Evolutionary conservation across 164 flowering plant species (phyloP).

Genomic region (grape (Vitis vinifera)): ASM3070453v1 NC_081808.1:20056001-20056500

Average conservation of each 20-base stretch:
- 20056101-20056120: constrained; percentile 41
- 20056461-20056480: constrained; percentile 97
- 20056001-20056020: constrained; percentile 32
- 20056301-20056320: no score
- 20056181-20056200: no score
- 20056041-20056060: constrained; percentile 83
- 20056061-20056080: constrained; percentile 67
- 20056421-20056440: constrained; percentile 28
- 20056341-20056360: no score
- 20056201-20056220: no score
- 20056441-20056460: constrained; percentile 97
- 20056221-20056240: no score
- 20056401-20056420: neutral
- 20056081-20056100: constrained; percentile 88
- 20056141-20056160: constrained; percentile 3
- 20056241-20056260: no score
- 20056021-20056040: constrained; percentile 25
- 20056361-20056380: no score
- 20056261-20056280: no score
- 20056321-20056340: no score
- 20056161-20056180: neutral
- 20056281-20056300: no score
- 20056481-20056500: constrained; percentile 95
- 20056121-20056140: constrained; percentile 85
- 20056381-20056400: no score